Conservation (phyloP, 176 grass and related monocot species). For the Olyra latifolia region DNA sequence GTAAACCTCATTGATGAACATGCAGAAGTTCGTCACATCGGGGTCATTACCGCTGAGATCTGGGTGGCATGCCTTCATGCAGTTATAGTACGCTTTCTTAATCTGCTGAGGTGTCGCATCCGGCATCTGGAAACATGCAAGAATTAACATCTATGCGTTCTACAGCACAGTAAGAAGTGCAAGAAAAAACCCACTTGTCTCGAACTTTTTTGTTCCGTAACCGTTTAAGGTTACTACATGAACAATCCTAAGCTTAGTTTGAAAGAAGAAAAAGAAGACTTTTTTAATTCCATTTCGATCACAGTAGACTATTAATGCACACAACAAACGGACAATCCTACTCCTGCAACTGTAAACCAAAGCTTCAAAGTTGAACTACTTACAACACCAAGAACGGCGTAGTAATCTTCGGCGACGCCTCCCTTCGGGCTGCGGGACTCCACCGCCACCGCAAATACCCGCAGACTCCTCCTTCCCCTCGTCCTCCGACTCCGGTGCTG, state of each 20-base stretch:
- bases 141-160: background rate
- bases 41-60: constrained; percentile 95
- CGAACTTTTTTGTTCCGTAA: background rate
- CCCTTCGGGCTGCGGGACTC: constrained; percentile 39
- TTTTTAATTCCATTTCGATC: background rate
- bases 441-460: constrained; percentile 46
- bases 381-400: constrained; percentile 85
- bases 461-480: constrained; percentile 27
- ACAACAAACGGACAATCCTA: background rate
- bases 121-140: constrained; percentile 66
- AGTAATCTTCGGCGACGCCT: constrained; percentile 80
- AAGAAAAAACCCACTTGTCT: background rate
- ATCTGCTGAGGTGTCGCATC: constrained; percentile 92
- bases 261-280: background rate
- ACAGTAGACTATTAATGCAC: background rate
- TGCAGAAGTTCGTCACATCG: constrained; percentile 92
- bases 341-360: background rate
- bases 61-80: constrained; percentile 97
- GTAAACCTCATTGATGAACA: constrained; percentile 99
- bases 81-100: constrained; percentile 94
- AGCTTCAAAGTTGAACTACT: background rate
- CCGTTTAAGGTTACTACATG: background rate
- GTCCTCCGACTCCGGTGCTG: background rate
- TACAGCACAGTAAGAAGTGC: background rate
- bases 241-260: background rate